Conservation (phyloP, 805 yeast genomes). For the Barnettozyma salicaria region DNA sequence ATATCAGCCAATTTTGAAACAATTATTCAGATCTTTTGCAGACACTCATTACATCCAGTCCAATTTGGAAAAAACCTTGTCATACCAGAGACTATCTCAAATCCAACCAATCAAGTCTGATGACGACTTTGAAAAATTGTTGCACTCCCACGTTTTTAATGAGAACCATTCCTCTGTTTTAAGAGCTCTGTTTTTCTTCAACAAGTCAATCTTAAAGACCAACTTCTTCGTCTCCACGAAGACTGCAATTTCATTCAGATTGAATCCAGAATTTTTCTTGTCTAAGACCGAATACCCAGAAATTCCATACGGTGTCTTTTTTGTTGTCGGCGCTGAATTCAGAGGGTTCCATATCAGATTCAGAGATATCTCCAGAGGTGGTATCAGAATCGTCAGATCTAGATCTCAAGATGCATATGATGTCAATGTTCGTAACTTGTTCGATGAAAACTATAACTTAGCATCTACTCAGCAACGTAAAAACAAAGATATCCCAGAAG, state of each 20-base stretch:
- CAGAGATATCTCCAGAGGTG: conserved; percentile 97
- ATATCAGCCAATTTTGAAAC: conserved; percentile 67
- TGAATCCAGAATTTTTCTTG: conserved; percentile 71
- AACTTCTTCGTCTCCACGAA: conserved; percentile 91
- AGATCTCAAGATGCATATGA: conserved; percentile 80
- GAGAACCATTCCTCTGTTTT: conserved; percentile 78
- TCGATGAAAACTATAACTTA: conserved; percentile 93
- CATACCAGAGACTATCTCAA: conserved; percentile 80
- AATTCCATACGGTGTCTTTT: conserved; percentile 89
- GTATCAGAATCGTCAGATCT: conserved; percentile 90
- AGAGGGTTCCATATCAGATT: conserved; percentile 96
- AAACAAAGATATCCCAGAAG: conserved; percentile 98
- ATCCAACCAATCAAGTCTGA: conserved; percentile 70
- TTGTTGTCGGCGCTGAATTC: conserved; percentile 93
- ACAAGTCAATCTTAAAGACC: conserved; percentile 83
- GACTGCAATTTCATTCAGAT: conserved; percentile 90
- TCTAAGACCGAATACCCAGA: conserved; percentile 87
- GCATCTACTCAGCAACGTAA: conserved; percentile 95
- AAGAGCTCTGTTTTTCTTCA: conserved; percentile 76
- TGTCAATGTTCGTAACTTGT: conserved; percentile 77
- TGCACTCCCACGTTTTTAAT: conserved; percentile 62
- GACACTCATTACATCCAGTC: conserved; percentile 77
- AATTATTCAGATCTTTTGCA: conserved; percentile 86
- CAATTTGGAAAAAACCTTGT: conserved; percentile 67
- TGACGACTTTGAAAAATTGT: conserved; percentile 63